Evolutionary conservation across 257 asterid species (phyloP).

Genomic region (Ligustrum vulgare): DNA sequence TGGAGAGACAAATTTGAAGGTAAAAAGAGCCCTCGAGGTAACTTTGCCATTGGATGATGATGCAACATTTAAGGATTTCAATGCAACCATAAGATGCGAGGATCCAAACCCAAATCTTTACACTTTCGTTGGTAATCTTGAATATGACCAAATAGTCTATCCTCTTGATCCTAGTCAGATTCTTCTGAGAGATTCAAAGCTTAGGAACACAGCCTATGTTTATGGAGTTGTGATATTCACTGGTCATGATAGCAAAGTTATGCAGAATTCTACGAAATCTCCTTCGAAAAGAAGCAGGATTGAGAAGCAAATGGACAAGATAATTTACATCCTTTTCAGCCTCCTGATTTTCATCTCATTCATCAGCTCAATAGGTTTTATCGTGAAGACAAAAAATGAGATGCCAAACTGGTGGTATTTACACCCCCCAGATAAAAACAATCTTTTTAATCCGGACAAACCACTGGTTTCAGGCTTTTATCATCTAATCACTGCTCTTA

Average conservation of each 20-base stretch:
- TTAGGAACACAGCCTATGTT: slow-evolving; percentile 74
- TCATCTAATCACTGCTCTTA: slow-evolving; percentile 90
- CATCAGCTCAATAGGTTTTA: slow-evolving; percentile 78
- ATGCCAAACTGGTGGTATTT: slow-evolving; percentile 91
- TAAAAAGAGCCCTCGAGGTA: slow-evolving; percentile 73
- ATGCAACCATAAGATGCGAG: slow-evolving; percentile 73
- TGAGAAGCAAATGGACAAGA: slow-evolving; percentile 91
- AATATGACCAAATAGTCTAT: slow-evolving; percentile 55
- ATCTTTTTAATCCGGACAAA: slow-evolving; percentile 56
- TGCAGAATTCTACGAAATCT: slow-evolving; percentile 90
- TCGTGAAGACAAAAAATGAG: slow-evolving; percentile 61
- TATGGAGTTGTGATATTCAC: slow-evolving; percentile 89
- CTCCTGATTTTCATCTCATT: slow-evolving; percentile 70
- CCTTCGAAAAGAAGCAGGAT: slow-evolving; percentile 91
- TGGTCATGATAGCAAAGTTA: slow-evolving; percentile 93
- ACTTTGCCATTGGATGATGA: slow-evolving; percentile 71
- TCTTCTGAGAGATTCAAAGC: slow-evolving; percentile 95
- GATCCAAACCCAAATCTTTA: slow-evolving; percentile 95
- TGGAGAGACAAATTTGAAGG: slow-evolving; percentile 95
- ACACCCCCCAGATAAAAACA: slow-evolving; percentile 54
- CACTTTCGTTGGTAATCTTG: slow-evolving; percentile 84
- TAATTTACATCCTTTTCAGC: slow-evolving; percentile 82
- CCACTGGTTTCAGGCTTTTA: slow-evolving; percentile 67
- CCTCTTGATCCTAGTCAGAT: slow-evolving; percentile 91
- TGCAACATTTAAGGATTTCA: slow-evolving; percentile 64